phyloP scores from a whole-genome alignment of 2,329 filamentous ascomycete species.

The Apiospora rasikravindrae region DNA sequence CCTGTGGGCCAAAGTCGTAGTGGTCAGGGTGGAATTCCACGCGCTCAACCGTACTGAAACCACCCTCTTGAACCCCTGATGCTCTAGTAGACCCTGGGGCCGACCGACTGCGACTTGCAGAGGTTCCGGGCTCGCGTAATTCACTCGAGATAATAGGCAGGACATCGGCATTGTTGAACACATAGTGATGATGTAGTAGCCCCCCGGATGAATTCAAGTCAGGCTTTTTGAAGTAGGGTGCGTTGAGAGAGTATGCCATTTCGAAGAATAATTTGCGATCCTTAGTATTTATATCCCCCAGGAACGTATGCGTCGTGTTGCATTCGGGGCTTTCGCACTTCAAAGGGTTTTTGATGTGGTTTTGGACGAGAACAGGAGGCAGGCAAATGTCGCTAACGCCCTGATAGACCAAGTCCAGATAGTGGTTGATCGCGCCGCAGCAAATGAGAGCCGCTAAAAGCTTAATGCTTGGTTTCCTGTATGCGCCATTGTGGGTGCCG shows the following conservation, averaged over 20 bases:
- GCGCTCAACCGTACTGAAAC: background rate
- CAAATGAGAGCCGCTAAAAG: background rate
- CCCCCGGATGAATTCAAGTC: background rate
- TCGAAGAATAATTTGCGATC: background rate
- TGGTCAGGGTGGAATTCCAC: background rate
- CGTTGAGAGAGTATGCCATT: background rate
- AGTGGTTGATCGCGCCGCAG: background rate
- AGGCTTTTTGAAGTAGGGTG: background rate
- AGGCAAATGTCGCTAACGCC: background rate
- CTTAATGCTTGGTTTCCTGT: background rate
- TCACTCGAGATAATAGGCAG: background rate
- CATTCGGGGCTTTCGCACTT: background rate
- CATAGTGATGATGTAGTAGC: background rate
- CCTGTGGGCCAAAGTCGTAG: background rate
- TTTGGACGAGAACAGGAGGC: background rate
- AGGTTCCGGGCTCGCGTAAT: background rate
- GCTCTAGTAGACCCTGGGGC: background rate
- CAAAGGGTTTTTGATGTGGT: background rate
- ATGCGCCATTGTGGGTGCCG: accelerated
- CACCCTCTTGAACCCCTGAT: background rate
- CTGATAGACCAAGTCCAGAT: background rate
- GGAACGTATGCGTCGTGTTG: background rate
- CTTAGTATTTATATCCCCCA: background rate
- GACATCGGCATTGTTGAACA: background rate
- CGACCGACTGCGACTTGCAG: background rate